Base-by-base conservation (phyloP, 305 asterid genomes). In the Fraxinus dipetala region DNA sequence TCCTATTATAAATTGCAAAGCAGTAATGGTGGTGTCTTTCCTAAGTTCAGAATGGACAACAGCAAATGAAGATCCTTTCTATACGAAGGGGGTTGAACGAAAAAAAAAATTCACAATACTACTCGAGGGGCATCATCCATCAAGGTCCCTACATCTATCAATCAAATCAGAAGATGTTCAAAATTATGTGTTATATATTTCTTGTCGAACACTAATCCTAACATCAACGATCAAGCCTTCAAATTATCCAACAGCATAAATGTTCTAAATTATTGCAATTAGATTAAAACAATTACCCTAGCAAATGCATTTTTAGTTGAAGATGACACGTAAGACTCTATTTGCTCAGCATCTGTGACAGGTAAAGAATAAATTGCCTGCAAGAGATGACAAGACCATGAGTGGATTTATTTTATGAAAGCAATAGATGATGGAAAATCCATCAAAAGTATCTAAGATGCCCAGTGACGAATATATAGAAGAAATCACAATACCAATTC, bases 231-330 rank as follows among this genome's bases (percentile, higher is more conserved):
- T 83, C 63, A 74, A 77, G 72, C 67, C 31, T 67, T 72, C 11
- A 31, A 67, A 32, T 35, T 20, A 79, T 61, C 77, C n/a, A 36
- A 76, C 74, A 63, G 34, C 4, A 63, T 7, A 81, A 43, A 78
- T 32, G 45, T 70, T 69, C 76, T 14, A 14, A 38, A 74, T 82
- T 78, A 79, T 75, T 76, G 79, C 70, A 80, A 85, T 28, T 73
- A 76, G 84, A 84, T 72, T 59, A 75, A 78, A 85, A 72, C 65
- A 84, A 91, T 87, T 89, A 96, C 99, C 90, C 97, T 90, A 61
- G 91, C 82, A 85, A 91, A 96, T 83, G 99, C 97, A 86, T 85
- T 90, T 89, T 93, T 96, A 9, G 89, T 84, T 73, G 99, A 96
- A 82, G 98, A 94, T 79, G 92, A 88, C 80, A 94, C 93, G 76